A percentile compares a stretch with the other conserved stretches of the same genome.
Conservation (phyloP, 2,329 filamentous ascomycete species). For the Neofusicoccum kwambonambiense region DNA sequence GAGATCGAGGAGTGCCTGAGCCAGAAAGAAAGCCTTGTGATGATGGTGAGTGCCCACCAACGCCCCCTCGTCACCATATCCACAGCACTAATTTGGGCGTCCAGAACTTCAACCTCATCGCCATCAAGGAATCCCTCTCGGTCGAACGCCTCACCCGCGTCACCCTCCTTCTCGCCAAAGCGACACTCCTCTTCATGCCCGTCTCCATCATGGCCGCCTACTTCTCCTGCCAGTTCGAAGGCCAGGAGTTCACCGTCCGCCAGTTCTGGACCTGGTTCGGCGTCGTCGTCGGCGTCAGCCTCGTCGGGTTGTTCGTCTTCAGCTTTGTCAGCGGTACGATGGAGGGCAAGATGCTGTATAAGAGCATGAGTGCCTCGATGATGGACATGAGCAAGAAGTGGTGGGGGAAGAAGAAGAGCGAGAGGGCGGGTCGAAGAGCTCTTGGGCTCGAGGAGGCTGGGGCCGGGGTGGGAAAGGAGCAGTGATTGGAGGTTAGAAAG, state of each 20-base stretch:
- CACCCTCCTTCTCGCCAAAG: constrained; percentile 70
- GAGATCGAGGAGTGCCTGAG: constrained; percentile 63
- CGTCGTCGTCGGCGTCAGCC: constrained; percentile 60
- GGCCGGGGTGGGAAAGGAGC: background rate
- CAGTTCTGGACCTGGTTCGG: constrained; percentile 70
- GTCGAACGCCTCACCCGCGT: constrained; percentile 71
- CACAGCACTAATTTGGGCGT: background rate
- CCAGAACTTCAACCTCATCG: constrained; percentile 75
- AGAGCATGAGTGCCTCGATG: constrained; percentile 38
- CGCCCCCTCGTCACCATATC: background rate
- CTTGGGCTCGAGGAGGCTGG: background rate
- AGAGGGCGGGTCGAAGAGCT: background rate
- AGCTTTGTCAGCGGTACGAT: constrained; percentile 58
- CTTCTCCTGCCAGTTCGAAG: constrained; percentile 65
- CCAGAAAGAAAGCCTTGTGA: constrained; percentile 69
- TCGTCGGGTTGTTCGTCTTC: constrained; percentile 58
- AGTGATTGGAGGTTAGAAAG: too few relatives aligned
- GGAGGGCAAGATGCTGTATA: constrained; percentile 54
- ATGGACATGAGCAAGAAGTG: constrained; percentile 14
- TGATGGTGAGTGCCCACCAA: constrained; percentile 54
- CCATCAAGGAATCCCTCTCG: constrained; percentile 70
- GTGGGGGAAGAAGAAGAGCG: background rate
- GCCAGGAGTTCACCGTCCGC: constrained; percentile 58
- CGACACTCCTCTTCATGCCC: constrained; percentile 72
- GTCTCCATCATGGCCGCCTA: constrained; percentile 74